Evolutionary conservation across 2,329 filamentous ascomycete genomes (phyloP), one percentile per base, ranked within the genome.

Genomic region (Fusarium beomiforme): DNA sequence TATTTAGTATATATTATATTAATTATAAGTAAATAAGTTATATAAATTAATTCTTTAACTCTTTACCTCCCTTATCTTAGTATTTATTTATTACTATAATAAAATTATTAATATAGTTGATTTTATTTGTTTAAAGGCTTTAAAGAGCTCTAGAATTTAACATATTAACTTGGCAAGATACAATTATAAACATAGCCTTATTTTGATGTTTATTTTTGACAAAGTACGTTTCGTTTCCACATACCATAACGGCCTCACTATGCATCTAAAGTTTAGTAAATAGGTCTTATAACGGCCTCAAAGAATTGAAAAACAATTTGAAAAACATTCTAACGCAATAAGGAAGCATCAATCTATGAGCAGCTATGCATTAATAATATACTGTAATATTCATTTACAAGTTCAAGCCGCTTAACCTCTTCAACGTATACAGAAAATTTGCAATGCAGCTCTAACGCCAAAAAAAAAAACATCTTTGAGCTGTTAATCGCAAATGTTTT

Each of bases 311-410:
- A 24, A 7, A n/a, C 19, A 24, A 17, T 12, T 14, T 19, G 7
- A 14, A 39, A 46, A 21, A 26, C 11, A 21, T 31, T 11, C 16
- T 39, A 6, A 23, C 34, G 4, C 5, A 21, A 23, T 29, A 11
- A 24, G 17, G 2, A 19, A 50, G 31, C 33, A 37, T 19, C 21
- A 24, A 24, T 29, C 34, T 26, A 46, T 43, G 26, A 11, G 39
- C 29, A 49, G 16, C 12, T 29, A 33, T 34, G 7, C 14, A 29
- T 37, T 39, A 21, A 41, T 50, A 54, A 16, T 59, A 50, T 57
- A 67, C 24, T 59, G 49, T 69, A 59, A 64, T 53, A 21, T 44
- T 53, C 19, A 69, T 71, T 36, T 70, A 69, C 29, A 69, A 69
- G 50, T 51, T 29, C 34, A 61, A 46, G 59, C 59, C 43, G 68